Evolutionary conservation across 257 asterid species (phyloP).

Genomic region (Forsythia suspensa): DNA sequence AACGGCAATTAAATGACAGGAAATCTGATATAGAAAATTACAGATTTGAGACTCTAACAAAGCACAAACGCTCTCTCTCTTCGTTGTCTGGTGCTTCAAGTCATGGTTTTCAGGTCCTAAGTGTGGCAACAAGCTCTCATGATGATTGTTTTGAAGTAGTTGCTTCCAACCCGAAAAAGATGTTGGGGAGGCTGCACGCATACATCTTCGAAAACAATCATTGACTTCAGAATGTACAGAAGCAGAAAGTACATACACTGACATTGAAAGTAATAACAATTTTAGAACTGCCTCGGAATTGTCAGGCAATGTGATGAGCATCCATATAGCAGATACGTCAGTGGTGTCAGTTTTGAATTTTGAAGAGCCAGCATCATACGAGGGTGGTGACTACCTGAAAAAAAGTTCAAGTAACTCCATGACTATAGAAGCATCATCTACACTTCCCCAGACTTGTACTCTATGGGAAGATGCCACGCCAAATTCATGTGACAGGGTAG

Average conservation of each 20-base stretch:
- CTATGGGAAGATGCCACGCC: constrained; percentile 41
- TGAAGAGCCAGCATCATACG: constrained; percentile 47
- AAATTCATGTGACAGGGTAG: constrained; percentile 39
- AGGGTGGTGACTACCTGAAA: constrained; percentile 33
- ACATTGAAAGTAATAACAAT: constrained; percentile 43
- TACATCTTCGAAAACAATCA: constrained; percentile 37
- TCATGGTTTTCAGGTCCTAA: constrained; percentile 51
- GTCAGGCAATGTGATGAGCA: constrained; percentile 33
- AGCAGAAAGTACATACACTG: constrained; percentile 46
- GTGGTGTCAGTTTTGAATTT: constrained; percentile 32
- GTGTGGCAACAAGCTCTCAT: constrained; percentile 46
- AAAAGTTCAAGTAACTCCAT: constrained; percentile 27
- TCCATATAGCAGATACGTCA: constrained; percentile 36
- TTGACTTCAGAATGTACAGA: constrained; percentile 48
- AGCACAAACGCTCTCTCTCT: constrained; percentile 70
- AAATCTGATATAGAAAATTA: constrained; percentile 67
- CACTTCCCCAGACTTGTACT: constrained; percentile 34
- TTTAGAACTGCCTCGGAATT: constrained; percentile 43
- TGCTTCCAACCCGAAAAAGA: constrained; percentile 41
- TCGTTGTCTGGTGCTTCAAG: constrained; percentile 76
- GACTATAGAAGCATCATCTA: constrained; percentile 36
- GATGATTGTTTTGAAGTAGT: constrained; percentile 49
- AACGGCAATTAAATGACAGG: constrained; percentile 65
- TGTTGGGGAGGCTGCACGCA: constrained; percentile 28
- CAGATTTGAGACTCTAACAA: constrained; percentile 48